Conservation (phyloP, 495 filamentous ascomycete species). For the Bathelium albidoporum region DNA sequence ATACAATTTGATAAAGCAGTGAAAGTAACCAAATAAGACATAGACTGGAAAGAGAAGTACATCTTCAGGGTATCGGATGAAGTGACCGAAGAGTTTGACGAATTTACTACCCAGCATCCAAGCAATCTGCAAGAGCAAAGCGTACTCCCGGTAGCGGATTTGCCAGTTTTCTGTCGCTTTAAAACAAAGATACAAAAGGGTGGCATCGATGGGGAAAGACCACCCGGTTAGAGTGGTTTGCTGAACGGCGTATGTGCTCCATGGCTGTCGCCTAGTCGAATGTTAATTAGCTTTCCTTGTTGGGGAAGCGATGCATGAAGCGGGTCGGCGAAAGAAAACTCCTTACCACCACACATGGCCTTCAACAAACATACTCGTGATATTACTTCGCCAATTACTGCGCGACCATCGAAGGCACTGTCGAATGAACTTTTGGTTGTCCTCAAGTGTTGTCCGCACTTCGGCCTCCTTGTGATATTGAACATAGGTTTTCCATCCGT, state of each 20-base stretch:
- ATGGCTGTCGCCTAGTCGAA: slow-evolving; percentile 40
- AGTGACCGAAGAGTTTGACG: slow-evolving; percentile 52
- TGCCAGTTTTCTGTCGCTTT: slow-evolving; percentile 10
- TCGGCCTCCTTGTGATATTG: slow-evolving; percentile 48
- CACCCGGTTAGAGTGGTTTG: slow-evolving; percentile 50
- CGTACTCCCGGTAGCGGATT: neutral
- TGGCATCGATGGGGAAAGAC: slow-evolving; percentile 45
- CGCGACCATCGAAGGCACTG: slow-evolving; percentile 53
- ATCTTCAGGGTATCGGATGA: slow-evolving; percentile 46
- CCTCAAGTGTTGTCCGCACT: slow-evolving; percentile 51
- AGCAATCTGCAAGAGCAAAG: slow-evolving; percentile 22
- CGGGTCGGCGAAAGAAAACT: slow-evolving; percentile 1
- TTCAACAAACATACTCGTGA: slow-evolving; percentile 44
- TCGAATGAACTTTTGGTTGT: slow-evolving; percentile 43
- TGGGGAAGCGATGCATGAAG: slow-evolving; percentile 6
- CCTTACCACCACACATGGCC: slow-evolving; percentile 42
- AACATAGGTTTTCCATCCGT: slow-evolving; percentile 50
- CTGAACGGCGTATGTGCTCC: slow-evolving; percentile 53
- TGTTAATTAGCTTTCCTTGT: neutral
- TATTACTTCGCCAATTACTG: slow-evolving; percentile 57
- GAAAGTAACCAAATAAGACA: slow-evolving; percentile 50
- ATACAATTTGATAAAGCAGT: slow-evolving; percentile 53
- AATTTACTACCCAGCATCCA: slow-evolving; percentile 45
- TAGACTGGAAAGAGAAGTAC: slow-evolving; percentile 44
- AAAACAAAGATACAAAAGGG: slow-evolving; percentile 32